Percentiles rank a stretch among this genome's conserved stretches.
Conservation (phyloP, 768 basidiomycete genomes). For the Amanita brunnescens region DNA sequence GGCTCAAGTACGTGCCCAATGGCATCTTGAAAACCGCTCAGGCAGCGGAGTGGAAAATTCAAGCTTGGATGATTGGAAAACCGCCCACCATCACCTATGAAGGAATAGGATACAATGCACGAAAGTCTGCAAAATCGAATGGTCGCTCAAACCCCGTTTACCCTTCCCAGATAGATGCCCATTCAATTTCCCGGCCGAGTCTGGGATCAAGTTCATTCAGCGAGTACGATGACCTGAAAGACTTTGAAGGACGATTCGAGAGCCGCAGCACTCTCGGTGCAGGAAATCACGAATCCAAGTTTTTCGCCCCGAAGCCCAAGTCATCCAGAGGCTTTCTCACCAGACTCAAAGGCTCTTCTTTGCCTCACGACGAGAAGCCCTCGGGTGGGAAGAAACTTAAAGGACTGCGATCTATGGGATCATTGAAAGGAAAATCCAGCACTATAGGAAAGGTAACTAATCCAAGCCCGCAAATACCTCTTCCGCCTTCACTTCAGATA, state of each 20-base stretch:
- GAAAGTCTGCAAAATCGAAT: constrained; percentile 16
- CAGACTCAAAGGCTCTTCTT: constrained; percentile 43
- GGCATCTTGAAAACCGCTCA: constrained; percentile 91
- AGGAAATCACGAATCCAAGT: constrained; percentile 25
- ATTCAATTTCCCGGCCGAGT: constrained; percentile 48
- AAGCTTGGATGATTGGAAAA: constrained; percentile 96
- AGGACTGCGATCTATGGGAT: constrained; percentile 74
- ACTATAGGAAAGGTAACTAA: constrained; percentile 28
- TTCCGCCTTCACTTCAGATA: constrained; percentile 45
- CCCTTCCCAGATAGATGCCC: constrained; percentile 26
- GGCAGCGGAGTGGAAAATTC: constrained; percentile 94
- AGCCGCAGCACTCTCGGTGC: constrained; percentile 67
- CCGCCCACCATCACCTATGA: constrained; percentile 78
- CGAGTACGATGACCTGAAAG: constrained; percentile 81
- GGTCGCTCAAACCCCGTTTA: constrained; percentile 17
- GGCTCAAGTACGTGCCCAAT: constrained; percentile 95
- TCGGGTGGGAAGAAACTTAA: constrained; percentile 51
- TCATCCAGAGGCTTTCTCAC: constrained; percentile 61
- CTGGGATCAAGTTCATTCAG: constrained; percentile 67
- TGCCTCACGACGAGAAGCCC: constrained; percentile 30
- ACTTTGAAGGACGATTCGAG: constrained; percentile 82
- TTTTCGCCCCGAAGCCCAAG: constrained; percentile 38
- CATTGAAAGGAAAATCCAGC: constrained; percentile 51
- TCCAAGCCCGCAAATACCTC: constrained; percentile 44
- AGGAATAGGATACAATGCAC: constrained; percentile 76